A percentile compares a stretch with the other conserved stretches of the same genome.
Conservation (phyloP, 495 filamentous ascomycete species). For the Chaetomium cochliodes region DNA sequence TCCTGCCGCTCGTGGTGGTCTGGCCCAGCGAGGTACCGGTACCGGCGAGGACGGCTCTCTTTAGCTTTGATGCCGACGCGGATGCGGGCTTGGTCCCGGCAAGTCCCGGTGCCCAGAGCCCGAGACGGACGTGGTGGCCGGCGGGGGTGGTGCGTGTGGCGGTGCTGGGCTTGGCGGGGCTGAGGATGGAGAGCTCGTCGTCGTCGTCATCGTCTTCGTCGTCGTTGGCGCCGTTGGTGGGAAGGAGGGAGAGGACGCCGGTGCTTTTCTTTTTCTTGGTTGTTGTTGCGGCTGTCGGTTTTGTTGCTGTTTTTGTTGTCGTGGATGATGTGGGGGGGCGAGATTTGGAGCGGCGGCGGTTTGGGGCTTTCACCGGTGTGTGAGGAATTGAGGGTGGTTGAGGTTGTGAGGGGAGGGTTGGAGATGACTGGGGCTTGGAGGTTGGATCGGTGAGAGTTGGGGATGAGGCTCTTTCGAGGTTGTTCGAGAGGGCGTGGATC, state of each 20-base stretch:
- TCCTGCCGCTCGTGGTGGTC: neutral
- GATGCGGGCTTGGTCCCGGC: neutral
- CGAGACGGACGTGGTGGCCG: slow-evolving; percentile 10
- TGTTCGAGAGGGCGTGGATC: neutral
- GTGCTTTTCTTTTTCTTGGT: slow-evolving; percentile 10
- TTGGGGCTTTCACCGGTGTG: slow-evolving; percentile 4
- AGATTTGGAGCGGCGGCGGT: slow-evolving; percentile 6
- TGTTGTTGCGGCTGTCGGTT: neutral
- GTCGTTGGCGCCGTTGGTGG: neutral
- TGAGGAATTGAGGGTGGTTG: neutral
- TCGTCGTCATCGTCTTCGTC: slow-evolving; percentile 32
- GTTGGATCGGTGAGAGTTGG: slow-evolving; percentile 17
- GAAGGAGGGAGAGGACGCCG: slow-evolving; percentile 33
- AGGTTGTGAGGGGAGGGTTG: neutral
- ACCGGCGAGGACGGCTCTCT: neutral
- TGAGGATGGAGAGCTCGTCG: slow-evolving; percentile 41
- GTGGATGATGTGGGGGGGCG: neutral
- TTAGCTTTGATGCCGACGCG: neutral
- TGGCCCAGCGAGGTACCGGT: neutral
- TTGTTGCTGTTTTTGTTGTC: slow-evolving; percentile 5
- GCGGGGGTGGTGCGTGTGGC: slow-evolving; percentile 15
- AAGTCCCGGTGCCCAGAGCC: neutral
- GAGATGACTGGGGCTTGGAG: slow-evolving; percentile 11
- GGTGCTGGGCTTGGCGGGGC: slow-evolving; percentile 15
- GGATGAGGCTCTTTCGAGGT: slow-evolving; percentile 4